These are phyloP conservation scores for Artemisia argyi DNA, from an alignment of 129 eudicot genomes.

Conservation along the genomic window DNA sequence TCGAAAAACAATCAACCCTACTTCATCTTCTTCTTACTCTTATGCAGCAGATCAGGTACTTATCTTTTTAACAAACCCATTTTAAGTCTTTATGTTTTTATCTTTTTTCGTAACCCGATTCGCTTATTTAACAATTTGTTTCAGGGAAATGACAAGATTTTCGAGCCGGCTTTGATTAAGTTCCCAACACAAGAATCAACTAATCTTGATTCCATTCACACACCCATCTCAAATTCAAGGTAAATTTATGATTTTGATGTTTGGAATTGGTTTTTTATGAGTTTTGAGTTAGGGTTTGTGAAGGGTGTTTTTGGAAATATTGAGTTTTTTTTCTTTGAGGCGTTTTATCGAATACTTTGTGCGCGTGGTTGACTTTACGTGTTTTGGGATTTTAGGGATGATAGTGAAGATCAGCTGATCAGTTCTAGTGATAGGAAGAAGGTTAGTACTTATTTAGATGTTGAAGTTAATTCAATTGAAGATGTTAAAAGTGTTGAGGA, in stretches of 20 bases:
- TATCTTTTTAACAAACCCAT: neutral
- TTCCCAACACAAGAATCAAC: constrained; percentile 33
- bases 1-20: constrained; percentile 24
- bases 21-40: constrained; percentile 8
- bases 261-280: neutral
- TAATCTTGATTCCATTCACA: constrained; percentile 16
- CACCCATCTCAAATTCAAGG: constrained; percentile 34
- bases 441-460: constrained; percentile 32
- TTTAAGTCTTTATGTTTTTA: neutral
- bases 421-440: constrained; percentile 26
- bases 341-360: constrained; percentile 17
- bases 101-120: neutral
- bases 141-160: constrained; percentile 26
- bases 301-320: neutral
- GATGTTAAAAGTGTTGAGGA: constrained; percentile 29
- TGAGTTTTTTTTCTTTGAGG: constrained; percentile 6
- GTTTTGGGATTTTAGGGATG: constrained; percentile 30
- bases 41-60: constrained; percentile 33
- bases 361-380: constrained; percentile 18
- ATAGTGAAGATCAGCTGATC: constrained; percentile 37
- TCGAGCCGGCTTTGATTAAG: constrained; percentile 19
- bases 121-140: constrained; percentile 8
- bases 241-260: constrained; percentile 19
- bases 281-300: neutral
- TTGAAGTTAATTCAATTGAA: constrained; percentile 8